A percentile compares a stretch with the other conserved stretches of the same genome.
Evolutionary conservation across 306 rosid genomes (phyloP).

Genomic region (Senna tora): DNA sequence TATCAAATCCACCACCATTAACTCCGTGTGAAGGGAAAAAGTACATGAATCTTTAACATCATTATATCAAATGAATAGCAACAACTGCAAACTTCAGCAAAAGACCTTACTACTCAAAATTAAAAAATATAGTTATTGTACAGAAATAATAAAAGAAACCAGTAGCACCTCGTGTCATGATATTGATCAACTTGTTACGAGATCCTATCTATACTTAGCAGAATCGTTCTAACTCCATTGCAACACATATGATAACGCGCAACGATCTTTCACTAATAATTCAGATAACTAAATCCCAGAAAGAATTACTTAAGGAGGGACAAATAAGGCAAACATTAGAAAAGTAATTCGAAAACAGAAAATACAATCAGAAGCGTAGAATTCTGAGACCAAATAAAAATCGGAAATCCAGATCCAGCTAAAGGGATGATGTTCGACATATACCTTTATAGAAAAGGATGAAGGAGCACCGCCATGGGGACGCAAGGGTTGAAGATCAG

Average conservation of each 20-base stretch:
- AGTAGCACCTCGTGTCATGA: background rate
- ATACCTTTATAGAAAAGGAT: constrained; percentile 67
- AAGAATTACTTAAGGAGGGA: background rate
- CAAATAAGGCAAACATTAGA: background rate
- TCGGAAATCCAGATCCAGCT: constrained; percentile 43
- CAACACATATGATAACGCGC: constrained; percentile 3
- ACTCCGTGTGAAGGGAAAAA: background rate
- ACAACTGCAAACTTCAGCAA: background rate
- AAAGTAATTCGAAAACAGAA: background rate
- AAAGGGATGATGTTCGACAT: constrained; percentile 6
- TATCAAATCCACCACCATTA: constrained; percentile 28
- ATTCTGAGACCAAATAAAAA: constrained; percentile 30
- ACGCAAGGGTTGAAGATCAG: constrained; percentile 70
- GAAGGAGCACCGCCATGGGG: constrained; percentile 60
- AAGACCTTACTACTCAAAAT: background rate
- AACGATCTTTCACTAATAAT: background rate
- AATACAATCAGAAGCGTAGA: background rate
- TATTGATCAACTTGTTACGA: constrained; percentile 4
- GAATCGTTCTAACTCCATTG: constrained; percentile 5
- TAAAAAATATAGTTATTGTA: background rate
- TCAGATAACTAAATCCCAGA: background rate
- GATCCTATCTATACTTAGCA: constrained; percentile 25
- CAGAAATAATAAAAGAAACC: background rate
- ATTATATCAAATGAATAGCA: constrained; percentile 6
- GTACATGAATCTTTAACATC: background rate